Percentiles rank a stretch among this genome's conserved stretches.
phyloP scores from a whole-genome alignment of 108 stramenopile species.

The Skeletonema tropicum region DNA sequence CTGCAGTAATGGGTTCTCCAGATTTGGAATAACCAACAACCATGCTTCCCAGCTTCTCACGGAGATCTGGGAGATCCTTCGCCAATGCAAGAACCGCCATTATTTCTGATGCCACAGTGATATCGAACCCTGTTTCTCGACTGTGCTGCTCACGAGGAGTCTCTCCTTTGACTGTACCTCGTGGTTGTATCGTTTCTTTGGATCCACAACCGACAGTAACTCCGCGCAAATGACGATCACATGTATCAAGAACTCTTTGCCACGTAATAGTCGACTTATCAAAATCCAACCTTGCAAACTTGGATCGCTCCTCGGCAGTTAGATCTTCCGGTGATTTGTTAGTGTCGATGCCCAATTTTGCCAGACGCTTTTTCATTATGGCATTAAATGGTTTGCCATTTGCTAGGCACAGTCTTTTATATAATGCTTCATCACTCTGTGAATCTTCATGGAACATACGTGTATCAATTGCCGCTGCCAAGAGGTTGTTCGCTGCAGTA shows the following conservation, averaged over 20 bases:
- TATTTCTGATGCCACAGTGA: constrained; percentile 97
- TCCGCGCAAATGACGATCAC: constrained; percentile 94
- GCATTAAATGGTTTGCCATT: constrained; percentile 70
- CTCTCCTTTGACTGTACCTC: constrained; percentile 51
- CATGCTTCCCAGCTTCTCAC: constrained; percentile 93
- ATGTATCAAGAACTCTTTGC: constrained; percentile 97
- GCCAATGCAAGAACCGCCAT: constrained; percentile 98
- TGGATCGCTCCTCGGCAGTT: constrained; percentile 77
- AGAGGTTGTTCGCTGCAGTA: constrained; percentile 88
- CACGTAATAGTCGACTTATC: constrained; percentile 95
- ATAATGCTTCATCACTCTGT: constrained; percentile 92
- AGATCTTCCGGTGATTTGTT: constrained; percentile 81
- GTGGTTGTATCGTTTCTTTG: constrained; percentile 84
- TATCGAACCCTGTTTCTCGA: constrained; percentile 96
- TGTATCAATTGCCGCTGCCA: constrained; percentile 97
- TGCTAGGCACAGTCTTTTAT: constrained; percentile 74
- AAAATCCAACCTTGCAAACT: constrained; percentile 94
- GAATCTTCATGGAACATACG: constrained; percentile 96
- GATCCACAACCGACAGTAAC: constrained; percentile 85
- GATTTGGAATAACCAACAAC: constrained; percentile 88
- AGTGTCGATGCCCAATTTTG: constrained; percentile 89
- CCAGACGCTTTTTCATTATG: constrained; percentile 82
- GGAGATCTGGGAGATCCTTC: constrained; percentile 86
- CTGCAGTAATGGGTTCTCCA: constrained; percentile 86
- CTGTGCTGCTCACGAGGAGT: constrained; percentile 63